These are phyloP conservation scores for Trifolium pratense DNA, from an alignment of 306 rosid genomes.

Conservation along the genomic window DNA sequence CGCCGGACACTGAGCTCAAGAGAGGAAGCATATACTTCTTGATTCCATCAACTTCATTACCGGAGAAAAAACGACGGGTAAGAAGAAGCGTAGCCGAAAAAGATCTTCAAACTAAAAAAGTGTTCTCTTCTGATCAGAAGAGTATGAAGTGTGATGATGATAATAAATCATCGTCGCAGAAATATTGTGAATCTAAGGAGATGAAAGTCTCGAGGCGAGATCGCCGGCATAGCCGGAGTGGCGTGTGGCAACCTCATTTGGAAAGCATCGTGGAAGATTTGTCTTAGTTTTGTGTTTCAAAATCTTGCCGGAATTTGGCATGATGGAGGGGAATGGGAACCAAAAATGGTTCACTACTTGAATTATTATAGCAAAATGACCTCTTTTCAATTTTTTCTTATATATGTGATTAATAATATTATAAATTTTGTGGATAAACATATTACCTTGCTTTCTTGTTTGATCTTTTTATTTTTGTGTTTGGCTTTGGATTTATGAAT, in stretches of 20 bases:
- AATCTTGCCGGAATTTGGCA: conserved; percentile 40
- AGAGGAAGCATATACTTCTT: conserved; percentile 88
- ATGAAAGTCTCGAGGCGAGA: conserved; percentile 62
- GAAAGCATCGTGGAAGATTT: conserved; percentile 76
- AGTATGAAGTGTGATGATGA: conserved; percentile 24
- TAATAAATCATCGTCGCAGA: background rate
- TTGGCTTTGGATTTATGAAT: conserved; percentile 26
- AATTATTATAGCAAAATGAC: conserved; percentile 34
- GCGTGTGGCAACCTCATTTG: conserved; percentile 70
- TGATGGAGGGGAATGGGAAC: conserved; percentile 19
- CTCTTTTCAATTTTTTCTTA: background rate
- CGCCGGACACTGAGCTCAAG: conserved; percentile 84
- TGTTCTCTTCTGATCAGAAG: conserved; percentile 44
- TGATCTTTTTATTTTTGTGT: conserved; percentile 4
- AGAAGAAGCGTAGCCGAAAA: background rate
- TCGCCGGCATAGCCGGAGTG: conserved; percentile 53
- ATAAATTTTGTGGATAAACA: conserved; percentile 61
- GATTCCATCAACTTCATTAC: conserved; percentile 71
- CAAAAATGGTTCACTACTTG: conserved; percentile 45
- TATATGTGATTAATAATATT: conserved; percentile 40
- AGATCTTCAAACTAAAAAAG: conserved; percentile 20
- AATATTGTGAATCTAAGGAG: conserved; percentile 44
- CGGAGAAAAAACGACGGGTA: conserved; percentile 52
- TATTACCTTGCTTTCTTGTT: conserved; percentile 13
- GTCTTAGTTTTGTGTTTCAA: background rate